Evolutionary conservation across 192 early-diverging fungal species (phyloP).

Genomic region (Coemansia sp.): DNA sequence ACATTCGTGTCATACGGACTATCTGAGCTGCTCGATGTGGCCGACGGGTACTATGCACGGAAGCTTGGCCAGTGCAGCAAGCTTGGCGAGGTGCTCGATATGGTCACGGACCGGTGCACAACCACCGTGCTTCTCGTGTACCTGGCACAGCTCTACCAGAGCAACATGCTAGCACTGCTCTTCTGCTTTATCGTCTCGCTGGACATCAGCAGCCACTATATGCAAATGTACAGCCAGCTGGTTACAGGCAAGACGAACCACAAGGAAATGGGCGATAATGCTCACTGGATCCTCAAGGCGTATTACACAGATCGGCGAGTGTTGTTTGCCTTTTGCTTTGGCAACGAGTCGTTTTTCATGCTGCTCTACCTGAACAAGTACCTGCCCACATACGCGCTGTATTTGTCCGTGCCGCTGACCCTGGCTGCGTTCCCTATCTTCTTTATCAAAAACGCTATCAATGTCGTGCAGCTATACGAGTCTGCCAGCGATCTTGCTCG

Average conservation of each 20-base stretch:
- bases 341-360: constrained; percentile 92
- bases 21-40: constrained; percentile 91
- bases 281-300: constrained; percentile 76
- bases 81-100: constrained; percentile 97
- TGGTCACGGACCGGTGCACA: constrained; percentile 97
- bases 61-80: constrained; percentile 91
- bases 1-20: constrained; percentile 80
- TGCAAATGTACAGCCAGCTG: constrained; percentile 97
- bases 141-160: constrained; percentile 69
- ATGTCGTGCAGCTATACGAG: constrained; percentile 89
- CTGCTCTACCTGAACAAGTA: constrained; percentile 73
- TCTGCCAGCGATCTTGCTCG: constrained; percentile 76
- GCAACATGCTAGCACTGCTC: constrained; percentile 60
- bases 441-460: constrained; percentile 87
- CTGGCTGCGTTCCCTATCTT: constrained; percentile 69
- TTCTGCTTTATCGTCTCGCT: constrained; percentile 91
- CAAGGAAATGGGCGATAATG: constrained; percentile 76
- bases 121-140: constrained; percentile 90
- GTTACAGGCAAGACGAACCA: constrained; percentile 84
- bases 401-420: constrained; percentile 17
- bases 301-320: constrained; percentile 93
- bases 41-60: constrained; percentile 93
- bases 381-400: constrained; percentile 23
- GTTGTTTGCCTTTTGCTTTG: constrained; percentile 88
- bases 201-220: constrained; percentile 95